These are phyloP conservation scores for Rhizopus arrhizus DNA, from an alignment of 371 early-diverging fungal genomes.

Conservation along the genomic window DNA sequence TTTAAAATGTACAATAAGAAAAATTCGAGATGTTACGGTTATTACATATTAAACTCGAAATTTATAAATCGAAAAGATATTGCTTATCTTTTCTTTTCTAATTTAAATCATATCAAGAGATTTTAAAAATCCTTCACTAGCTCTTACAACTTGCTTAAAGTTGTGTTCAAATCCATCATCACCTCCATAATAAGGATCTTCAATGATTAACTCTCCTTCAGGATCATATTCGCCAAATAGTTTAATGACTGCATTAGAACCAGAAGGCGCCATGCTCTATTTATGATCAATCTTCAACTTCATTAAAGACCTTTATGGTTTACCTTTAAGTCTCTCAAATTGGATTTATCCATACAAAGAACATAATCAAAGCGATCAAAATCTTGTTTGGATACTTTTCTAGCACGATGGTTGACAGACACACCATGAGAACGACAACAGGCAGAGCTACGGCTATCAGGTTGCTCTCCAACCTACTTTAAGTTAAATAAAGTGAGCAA, in stretches of 20 bases:
- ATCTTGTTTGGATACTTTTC: slow-evolving; percentile 64
- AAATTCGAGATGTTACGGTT: too few species aligned
- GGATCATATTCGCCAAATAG: slow-evolving; percentile 91
- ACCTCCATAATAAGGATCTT: slow-evolving; percentile 91
- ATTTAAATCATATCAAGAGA: slow-evolving; percentile 33
- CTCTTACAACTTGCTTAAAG: slow-evolving; percentile 80
- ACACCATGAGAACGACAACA: slow-evolving; percentile 81
- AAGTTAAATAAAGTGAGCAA: neutral
- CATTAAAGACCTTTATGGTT: slow-evolving; percentile 4
- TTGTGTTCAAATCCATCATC: slow-evolving; percentile 83
- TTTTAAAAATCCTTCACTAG: slow-evolving; percentile 50
- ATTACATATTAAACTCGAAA: too few species aligned
- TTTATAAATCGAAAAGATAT: too few species aligned
- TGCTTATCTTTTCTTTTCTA: too few species aligned
- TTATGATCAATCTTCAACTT: neutral
- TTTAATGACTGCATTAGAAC: slow-evolving; percentile 54
- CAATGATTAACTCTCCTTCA: slow-evolving; percentile 74
- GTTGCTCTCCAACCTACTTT: slow-evolving; percentile 64
- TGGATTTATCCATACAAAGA: slow-evolving; percentile 85
- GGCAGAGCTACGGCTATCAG: slow-evolving; percentile 72
- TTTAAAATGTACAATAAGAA: too few species aligned
- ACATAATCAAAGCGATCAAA: slow-evolving; percentile 82
- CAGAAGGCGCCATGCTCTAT: slow-evolving; percentile 37
- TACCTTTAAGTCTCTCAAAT: slow-evolving; percentile 73
- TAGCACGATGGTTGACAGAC: slow-evolving; percentile 77